Conservation (phyloP, 495 filamentous ascomycete genomes). For the Clavariopsis aquatica region DNA sequence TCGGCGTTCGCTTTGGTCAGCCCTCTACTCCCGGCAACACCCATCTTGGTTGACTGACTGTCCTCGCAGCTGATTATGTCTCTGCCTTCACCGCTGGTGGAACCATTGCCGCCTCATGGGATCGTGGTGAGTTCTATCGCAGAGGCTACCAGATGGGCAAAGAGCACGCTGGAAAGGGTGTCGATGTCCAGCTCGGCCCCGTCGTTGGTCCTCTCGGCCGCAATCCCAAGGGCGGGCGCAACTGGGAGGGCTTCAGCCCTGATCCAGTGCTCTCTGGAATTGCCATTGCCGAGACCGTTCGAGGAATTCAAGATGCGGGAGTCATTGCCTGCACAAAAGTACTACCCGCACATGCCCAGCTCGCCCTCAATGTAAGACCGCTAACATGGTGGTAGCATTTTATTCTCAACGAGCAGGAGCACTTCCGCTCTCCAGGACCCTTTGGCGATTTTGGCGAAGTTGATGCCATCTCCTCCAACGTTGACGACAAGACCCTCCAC, state of each 20-base stretch:
- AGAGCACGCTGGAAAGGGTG: conserved; percentile 47
- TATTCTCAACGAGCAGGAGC: conserved; percentile 49
- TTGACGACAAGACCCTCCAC: conserved; percentile 94
- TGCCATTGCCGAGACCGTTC: conserved; percentile 44
- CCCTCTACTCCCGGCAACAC: neutral
- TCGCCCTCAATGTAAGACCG: neutral
- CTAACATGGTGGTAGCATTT: conserved; percentile 29
- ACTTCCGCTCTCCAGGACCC: conserved; percentile 69
- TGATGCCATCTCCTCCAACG: conserved; percentile 75
- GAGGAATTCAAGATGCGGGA: conserved; percentile 47
- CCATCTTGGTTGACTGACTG: neutral
- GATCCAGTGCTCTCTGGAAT: conserved; percentile 49
- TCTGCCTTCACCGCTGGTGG: conserved; percentile 48
- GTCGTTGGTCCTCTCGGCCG: conserved; percentile 73
- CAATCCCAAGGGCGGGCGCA: conserved; percentile 66
- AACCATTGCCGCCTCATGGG: conserved; percentile 48
- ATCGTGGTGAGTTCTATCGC: conserved; percentile 42
- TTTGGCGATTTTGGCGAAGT: conserved; percentile 64
- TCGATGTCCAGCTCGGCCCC: conserved; percentile 84
- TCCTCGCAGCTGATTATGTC: conserved; percentile 47
- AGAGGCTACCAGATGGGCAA: conserved; percentile 47
- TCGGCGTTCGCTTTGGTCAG: conserved; percentile 72
- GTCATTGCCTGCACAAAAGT: conserved; percentile 41
- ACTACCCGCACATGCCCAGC: neutral
- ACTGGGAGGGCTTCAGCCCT: conserved; percentile 69